Conservation (phyloP, 1,284 basidiomycete genomes). For the Rhodotorula sp. region DNA sequence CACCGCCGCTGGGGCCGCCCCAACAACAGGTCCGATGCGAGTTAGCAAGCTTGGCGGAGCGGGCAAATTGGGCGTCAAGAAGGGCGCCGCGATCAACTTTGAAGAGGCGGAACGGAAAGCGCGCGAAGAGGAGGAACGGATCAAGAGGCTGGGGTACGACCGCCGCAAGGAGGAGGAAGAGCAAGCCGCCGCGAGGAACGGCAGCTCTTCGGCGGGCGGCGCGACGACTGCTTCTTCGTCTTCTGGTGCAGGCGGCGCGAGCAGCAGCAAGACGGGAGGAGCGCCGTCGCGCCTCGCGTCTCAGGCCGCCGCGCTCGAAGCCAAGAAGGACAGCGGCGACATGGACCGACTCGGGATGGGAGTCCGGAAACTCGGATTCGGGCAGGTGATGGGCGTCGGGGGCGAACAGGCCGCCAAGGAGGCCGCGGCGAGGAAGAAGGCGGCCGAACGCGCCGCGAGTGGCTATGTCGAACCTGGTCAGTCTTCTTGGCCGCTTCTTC, state of each 20-base stretch:
- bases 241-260: not conserved
- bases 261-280: constrained; percentile 33
- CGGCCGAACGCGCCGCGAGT: constrained; percentile 36
- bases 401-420: constrained; percentile 43
- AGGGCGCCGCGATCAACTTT: constrained; percentile 73
- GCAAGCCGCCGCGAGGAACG: constrained; percentile 51
- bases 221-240: constrained; percentile 39
- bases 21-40: constrained; percentile 32
- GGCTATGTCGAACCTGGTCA: constrained; percentile 40
- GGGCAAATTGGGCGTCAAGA: constrained; percentile 70
- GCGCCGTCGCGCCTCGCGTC: not conserved
- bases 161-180: constrained; percentile 66
- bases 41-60: constrained; percentile 62
- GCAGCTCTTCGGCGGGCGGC: constrained; percentile 46
- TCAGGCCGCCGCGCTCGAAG: constrained; percentile 23
- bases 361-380: constrained; percentile 82
- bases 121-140: constrained; percentile 79
- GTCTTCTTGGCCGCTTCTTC: not conserved
- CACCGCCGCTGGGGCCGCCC: constrained; percentile 47
- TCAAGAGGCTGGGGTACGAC: constrained; percentile 85
- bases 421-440: constrained; percentile 40
- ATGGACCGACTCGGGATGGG: constrained; percentile 70
- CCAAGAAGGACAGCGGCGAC: constrained; percentile 49
- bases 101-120: constrained; percentile 86
- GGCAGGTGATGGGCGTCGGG: constrained; percentile 56